Evolutionary conservation across 1,139 yeast genomes (phyloP), one percentile per base, ranked within the genome.

Genomic region (Taphrina sp.): DNA sequence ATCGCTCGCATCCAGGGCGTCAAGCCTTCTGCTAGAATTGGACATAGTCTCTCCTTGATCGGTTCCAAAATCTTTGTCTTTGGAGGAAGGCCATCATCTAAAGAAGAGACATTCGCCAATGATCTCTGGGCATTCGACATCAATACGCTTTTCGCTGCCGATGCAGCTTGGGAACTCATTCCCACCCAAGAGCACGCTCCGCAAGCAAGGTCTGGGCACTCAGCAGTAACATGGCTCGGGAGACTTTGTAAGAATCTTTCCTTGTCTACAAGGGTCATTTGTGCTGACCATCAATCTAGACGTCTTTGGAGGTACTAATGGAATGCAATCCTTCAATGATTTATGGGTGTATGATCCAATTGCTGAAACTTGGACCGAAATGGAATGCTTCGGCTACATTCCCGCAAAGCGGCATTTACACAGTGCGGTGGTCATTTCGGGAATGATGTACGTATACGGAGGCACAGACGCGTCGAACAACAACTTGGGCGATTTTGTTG

Each of bases 401-500:
- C 51, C 51, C 5, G 41, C 33, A 1, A 19, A 26, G 7, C 51
- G 51, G 10, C 51, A 45, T 34, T 33, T 34, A 7, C 51, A 45
- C 28, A 26, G 34, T 14, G 51, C 51, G 5, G 41, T 34, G 3
- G 41, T 45, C 8, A 28, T 45, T 7, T 26, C 37, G 7, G 51
- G 51, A 23, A 35, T 45, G 33, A 45, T 45, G 51, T 45, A 31
- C 34, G 23, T 45, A 22, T 20, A 19, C n/a, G 51, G 51, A 5
- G 51, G 51, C 10, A 34, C 35, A 20, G 16, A 45, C 23, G 51
- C 20, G 1, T 14, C 26, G 17, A 41, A 41, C n/a, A 17, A 20
- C 12, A 10, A 20, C 42, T 31, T 29, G 51, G 26, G 24, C 41
- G 51, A 45, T 24, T 33, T 45, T 19, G 14, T 12, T n/a, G 51